A percentile compares a stretch with the other conserved stretches of the same genome.
These are phyloP conservation scores for Lenzites betulinus DNA, from an alignment of 768 basidiomycete genomes.

Conservation along the genomic window DNA sequence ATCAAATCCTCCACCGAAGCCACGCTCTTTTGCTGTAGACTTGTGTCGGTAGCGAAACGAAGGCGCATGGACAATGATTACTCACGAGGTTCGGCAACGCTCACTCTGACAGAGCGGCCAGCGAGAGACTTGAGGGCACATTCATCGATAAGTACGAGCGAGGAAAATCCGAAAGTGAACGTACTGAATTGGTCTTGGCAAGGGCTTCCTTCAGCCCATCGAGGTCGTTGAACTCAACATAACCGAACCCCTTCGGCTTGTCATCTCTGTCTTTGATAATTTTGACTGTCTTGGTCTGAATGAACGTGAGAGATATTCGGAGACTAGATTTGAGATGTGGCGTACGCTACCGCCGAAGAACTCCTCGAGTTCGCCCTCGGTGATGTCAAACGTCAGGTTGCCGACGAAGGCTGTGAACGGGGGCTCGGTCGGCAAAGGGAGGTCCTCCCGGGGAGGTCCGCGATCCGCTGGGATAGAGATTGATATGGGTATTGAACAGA, in stretches of 20 bases:
- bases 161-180: slow-evolving; percentile 31
- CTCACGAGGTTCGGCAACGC: slow-evolving; percentile 96
- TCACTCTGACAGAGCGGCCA: slow-evolving; percentile 83
- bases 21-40: slow-evolving; percentile 73
- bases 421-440: slow-evolving; percentile 92
- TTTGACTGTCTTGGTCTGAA: slow-evolving; percentile 80
- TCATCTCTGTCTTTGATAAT: slow-evolving; percentile 93
- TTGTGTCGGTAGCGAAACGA: slow-evolving; percentile 6
- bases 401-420: slow-evolving; percentile 98
- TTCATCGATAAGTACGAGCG: not conserved
- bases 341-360: slow-evolving; percentile 75
- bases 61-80: slow-evolving; percentile 26
- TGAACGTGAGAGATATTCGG: not conserved
- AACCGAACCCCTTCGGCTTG: slow-evolving; percentile 97
- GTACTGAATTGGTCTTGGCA: slow-evolving; percentile 65
- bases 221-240: slow-evolving; percentile 90
- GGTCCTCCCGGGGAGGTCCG: slow-evolving; percentile 76
- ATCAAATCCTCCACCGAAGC: slow-evolving; percentile 53
- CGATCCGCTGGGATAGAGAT: slow-evolving; percentile 51
- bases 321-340: not conserved
- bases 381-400: slow-evolving; percentile 92
- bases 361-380: slow-evolving; percentile 75
- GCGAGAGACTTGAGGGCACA: slow-evolving; percentile 55
- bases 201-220: slow-evolving; percentile 87
- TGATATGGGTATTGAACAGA: slow-evolving; percentile 10